Evolutionary conservation across 352 stramenopile genomes (phyloP), one percentile per base, ranked within the genome.

Genomic region (Globisporangium viniferum): DNA sequence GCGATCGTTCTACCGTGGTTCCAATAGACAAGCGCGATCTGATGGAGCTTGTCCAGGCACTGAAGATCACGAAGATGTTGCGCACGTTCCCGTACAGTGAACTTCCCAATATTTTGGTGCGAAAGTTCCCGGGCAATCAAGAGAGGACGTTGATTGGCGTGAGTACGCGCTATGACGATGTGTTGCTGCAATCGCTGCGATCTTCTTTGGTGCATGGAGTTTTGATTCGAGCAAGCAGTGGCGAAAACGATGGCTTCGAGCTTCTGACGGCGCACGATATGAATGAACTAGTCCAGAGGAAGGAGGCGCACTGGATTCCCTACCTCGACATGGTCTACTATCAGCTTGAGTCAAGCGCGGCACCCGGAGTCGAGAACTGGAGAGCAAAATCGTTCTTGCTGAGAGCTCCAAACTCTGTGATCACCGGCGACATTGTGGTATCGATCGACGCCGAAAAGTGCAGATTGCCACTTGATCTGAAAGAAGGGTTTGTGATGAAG

Each of bases 321-420:
- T 89, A 81, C 41, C 70, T 93, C 14, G 79, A 93, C 73, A 59
- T 93, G 1, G 55, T 84, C 1, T 92, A 82, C 48, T 89, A 89
- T 51, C 66, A 84, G 36, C 58, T 93, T 2, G 72, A 84, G 24
- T 41, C 63, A 27, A 36, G 5, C 3, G 4, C 14, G 48, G 24
- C 12, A 69, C 74, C 12, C 36, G 36, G 20, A 2, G 73, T 76
- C 0, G 73, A 84, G 5, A 93, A 93, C 46, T 36, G 73, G 14
- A 68, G 70, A 31, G 82, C 80, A 3, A 84, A 75, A 46, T 64
- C 75, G 3, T 89, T 93, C 62, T 36, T 93, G 18, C 58, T 89
- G n/a, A 76, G 78, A 53, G 62, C 66, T 35, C 56, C 67, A 5
- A 61, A 33, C n/a, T 39, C 44, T 20, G 41, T 64, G 15, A 63